Evolutionary conservation across 2,329 filamentous ascomycete genomes (phyloP), one percentile per base, ranked within the genome.

Genomic region (Mycosphaerella arachidis): DNA sequence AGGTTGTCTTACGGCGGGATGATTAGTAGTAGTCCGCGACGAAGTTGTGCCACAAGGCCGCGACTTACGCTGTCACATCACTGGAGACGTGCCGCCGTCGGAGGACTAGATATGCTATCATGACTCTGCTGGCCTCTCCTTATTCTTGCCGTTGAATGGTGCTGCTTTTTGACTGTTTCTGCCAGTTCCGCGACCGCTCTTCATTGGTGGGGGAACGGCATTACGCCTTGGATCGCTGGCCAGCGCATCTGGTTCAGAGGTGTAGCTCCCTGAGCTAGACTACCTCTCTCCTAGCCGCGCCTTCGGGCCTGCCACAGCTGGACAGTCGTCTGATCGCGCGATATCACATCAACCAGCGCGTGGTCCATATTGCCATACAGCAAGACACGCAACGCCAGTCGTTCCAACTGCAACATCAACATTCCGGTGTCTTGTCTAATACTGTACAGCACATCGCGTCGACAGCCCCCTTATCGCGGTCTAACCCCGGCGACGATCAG

Each of bases 401-500:
- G 20, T 12, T 13, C 35, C n/a, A 45, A 45, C 53, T 48, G 51
- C 51, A 27, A 35, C 20, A 27, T 18, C 51, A 37, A 24, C 30
- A 37, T 18, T 8, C 27, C 30, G 29, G 31, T 20, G 51, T 20
- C 16, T 20, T 4, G 18, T 16, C 50, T n/a, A 18, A 6, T 27
- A 27, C 40, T 16, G 48, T 46, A 24, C 27, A 37, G 24, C 10
- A 24, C n/a, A 48, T 24, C 35, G 24, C 53, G 37, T n/a, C 53
- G 30, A 45, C n/a, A 40, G 52, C 37, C 20, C 20, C 24, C 55
- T 58, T 58, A 58, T 58, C 56, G 56, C 50, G 24, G 20, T 48
- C 43, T 45, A 35, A 30, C 51, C 59, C 56, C 48, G 55, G 46
- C 55, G 63, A 53, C 53, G 57, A 57, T 58, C 58, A 45, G 52